Evolutionary conservation across 2,329 filamentous ascomycete species (phyloP).

Genomic region (Fusarium napiforme): DNA sequence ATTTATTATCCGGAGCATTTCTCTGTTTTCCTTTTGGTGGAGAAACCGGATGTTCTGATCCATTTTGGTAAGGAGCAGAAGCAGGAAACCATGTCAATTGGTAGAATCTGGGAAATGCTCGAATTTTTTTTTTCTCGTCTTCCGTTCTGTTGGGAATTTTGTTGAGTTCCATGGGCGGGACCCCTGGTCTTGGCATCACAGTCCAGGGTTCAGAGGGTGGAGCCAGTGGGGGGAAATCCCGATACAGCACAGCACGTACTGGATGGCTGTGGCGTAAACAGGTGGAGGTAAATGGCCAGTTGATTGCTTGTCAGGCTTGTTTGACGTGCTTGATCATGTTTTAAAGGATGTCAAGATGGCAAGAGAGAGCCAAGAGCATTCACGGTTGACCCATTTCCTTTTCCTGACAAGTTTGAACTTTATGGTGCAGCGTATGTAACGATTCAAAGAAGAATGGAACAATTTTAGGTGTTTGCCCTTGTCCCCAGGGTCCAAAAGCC

Average conservation of each 20-base stretch:
- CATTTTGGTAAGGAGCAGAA: not conserved
- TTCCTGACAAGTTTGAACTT: not conserved
- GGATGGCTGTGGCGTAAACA: constrained; percentile 15
- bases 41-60: constrained; percentile 15
- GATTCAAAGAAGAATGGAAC: not conserved
- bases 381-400: not conserved
- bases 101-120: not conserved
- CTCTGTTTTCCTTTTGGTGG: constrained; percentile 11
- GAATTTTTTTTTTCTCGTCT: constrained; percentile 30
- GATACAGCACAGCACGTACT: constrained; percentile 14
- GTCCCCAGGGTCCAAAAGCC: constrained; percentile 26
- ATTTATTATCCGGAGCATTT: constrained; percentile 11
- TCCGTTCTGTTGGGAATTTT: constrained; percentile 53
- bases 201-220: constrained; percentile 33
- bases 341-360: not conserved
- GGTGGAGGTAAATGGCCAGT: not conserved
- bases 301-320: constrained; percentile 5
- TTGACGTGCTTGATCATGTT: constrained; percentile 13
- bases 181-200: constrained; percentile 36
- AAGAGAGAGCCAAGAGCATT: not conserved
- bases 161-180: constrained; percentile 46
- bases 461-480: constrained; percentile 1
- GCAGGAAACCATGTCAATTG: constrained; percentile 4
- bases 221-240: constrained; percentile 1
- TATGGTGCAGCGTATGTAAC: not conserved